phyloP scores from a whole-genome alignment of 306 rosid genomes.

The Styphnolobium japonicum region DNA sequence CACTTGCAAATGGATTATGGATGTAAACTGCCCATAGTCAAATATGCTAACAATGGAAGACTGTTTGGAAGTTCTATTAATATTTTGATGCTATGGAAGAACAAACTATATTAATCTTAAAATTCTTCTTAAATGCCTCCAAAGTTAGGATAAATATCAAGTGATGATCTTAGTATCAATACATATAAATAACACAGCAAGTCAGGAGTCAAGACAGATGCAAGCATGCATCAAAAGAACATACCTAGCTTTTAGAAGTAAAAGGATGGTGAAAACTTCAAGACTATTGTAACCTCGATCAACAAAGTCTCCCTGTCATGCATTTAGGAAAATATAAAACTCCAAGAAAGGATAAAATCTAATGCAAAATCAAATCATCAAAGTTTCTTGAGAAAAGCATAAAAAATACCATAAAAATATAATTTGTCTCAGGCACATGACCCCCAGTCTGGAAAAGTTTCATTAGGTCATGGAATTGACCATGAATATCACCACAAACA shows the following conservation, averaged over 20 bases:
- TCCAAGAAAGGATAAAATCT: background rate
- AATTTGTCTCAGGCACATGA: conserved; percentile 94
- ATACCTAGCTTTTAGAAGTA: conserved; percentile 97
- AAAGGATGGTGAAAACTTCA: conserved; percentile 94
- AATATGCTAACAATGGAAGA: background rate
- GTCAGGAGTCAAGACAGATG: conserved; percentile 11
- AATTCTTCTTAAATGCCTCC: background rate
- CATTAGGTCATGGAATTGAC: conserved; percentile 94
- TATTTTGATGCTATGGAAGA: background rate
- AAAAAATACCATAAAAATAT: conserved; percentile 81
- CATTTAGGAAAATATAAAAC: conserved; percentile 23
- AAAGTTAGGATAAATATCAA: background rate
- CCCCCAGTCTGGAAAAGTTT: conserved; percentile 98
- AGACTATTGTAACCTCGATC: conserved; percentile 99
- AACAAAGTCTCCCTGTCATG: conserved; percentile 89
- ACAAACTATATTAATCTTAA: background rate
- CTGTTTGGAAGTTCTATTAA: background rate
- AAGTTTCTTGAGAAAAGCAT: background rate
- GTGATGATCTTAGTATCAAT: background rate
- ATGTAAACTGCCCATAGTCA: background rate
- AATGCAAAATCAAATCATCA: background rate
- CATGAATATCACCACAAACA: conserved; percentile 97
- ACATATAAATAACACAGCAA: background rate
- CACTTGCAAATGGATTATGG: background rate
- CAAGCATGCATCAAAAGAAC: conserved; percentile 2